Evolutionary conservation across 1,284 basidiomycete genomes (phyloP), one percentile per base, ranked within the genome.

Genomic region (Austroboletus olivaceoglutinosus): DNA sequence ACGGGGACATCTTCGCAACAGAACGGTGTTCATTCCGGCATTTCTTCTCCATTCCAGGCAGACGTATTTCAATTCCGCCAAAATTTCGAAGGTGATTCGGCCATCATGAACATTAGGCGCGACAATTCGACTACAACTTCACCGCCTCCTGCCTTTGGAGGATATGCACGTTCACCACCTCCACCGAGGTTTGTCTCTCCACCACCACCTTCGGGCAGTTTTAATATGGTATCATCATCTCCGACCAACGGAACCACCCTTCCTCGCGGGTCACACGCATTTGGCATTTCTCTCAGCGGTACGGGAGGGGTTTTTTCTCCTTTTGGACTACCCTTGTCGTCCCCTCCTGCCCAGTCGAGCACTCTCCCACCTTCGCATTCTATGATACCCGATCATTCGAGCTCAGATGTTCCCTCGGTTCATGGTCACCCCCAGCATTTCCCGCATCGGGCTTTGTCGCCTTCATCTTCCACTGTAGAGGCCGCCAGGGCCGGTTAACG

Each of bases 321-420:
- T 38, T 86, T 86, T 63, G 82, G 81, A 64, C 68, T 81, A 43
- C 72, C 78, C 45, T 56, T 74, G 40, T 70, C 74, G 30, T 69
- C 66, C 39, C 68, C 63, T 57, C 63, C 59, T 42, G 60, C 60
- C 46, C 70, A 61, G 53, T 56, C 68, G 36, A 48, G 55, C 69
- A 48, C 73, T 73, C 70, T 71, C 43, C 70, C 64, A 48, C 56
- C 70, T 43, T 64, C 70, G 50, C 78, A 78, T 72, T 70, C 76
- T 61, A 73, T 72, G 70, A 85, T 85, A 83, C 81, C 83, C 80
- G 82, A 83, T 66, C 77, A 78, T 56, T 58, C 66, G 55, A 65
- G 62, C 51, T 70, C 76, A 71, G 75, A 80, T 61, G 69, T 70
- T 67, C 70, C 68, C 60, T 67, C 66, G 66, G 71, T 70, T 65